Conservation (phyloP, 2,329 filamentous ascomycete species). For the Dothiorella sarmentorum region DNA sequence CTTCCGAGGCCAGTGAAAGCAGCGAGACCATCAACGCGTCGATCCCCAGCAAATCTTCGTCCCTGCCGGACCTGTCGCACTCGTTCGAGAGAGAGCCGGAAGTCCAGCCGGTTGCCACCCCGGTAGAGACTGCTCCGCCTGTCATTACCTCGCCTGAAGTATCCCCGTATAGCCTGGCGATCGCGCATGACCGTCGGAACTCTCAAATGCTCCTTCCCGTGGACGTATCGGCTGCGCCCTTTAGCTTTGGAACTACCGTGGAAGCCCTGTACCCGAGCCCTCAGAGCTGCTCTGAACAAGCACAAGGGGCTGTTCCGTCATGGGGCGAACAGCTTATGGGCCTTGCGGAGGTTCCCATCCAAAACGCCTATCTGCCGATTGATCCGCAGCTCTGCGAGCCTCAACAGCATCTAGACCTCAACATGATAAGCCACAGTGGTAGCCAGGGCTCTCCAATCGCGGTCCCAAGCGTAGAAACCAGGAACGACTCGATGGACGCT, state of each 20-base stretch:
- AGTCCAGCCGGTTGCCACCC: not conserved
- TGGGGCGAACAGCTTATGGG: not conserved
- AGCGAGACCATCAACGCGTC: conserved; percentile 10
- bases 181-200: not conserved
- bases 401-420: not conserved
- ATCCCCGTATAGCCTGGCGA: not conserved
- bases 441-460: not conserved
- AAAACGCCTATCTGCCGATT: conserved; percentile 7
- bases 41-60: not conserved
- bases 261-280: conserved; percentile 13
- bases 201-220: not conserved
- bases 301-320: not conserved
- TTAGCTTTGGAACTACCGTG: not conserved
- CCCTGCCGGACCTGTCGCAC: not conserved
- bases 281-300: conserved; percentile 12
- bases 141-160: not conserved
- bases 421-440: not conserved
- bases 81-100: not conserved
- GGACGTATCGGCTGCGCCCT: not conserved
- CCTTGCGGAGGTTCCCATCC: not conserved
- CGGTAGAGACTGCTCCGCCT: not conserved
- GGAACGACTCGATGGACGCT: conserved; percentile 8
- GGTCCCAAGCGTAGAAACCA: not conserved
- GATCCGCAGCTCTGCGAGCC: conserved; percentile 12
- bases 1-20: not conserved